Evolutionary conservation across 139 green algal genomes (phyloP), one percentile per base, ranked within the genome.

Genomic region (Medakamo hakoo): DNA sequence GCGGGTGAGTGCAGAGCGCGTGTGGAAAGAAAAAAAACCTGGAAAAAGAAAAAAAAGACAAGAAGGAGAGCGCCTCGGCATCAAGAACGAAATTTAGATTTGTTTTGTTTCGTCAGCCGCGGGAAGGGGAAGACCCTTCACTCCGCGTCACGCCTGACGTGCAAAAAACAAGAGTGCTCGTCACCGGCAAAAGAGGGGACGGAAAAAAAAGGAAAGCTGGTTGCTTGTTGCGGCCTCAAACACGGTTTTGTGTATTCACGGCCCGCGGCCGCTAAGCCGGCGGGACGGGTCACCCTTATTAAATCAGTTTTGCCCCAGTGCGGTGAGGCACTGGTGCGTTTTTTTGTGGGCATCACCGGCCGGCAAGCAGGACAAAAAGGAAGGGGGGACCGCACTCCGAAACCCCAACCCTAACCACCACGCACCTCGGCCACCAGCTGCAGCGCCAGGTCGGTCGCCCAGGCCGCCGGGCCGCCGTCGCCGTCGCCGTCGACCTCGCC

Each of bases 101-200:
- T 21, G 16, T 9, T 52, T 52, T 52, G 9, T 9, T 9, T 52
- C 9, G 16, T 52, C 40, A 16, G 9, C 40, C 9, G 16, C 40
- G 9, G 16, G 40, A 16, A 52, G 40, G 9, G 40, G 16, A 52
- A 21, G 40, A 21, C 16, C 16, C 40, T 21, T 52, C 40, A 16
- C 40, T 9, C 40, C 40, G 40, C 9, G 40, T 52, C 23, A 28
- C 78, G 80, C 72, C 77, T 86, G 80, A 84, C 80, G 80, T 86
- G 80, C 80, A 86, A 85, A 81, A 65, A 26, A 59, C 27, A 48
- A 52, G 30, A 23, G 58, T 72, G 25, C 23, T 86, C 75, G 63
- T 84, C 78, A 80, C 40, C 31, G 70, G 73, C 69, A 26, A 29
- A 25, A 19, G 4, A 59, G 19, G 48, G 19, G 19, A 56, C 16